Evolutionary conservation across 1,139 yeast genomes (phyloP).

Genomic region (Magnusiomyces magnusii): DNA sequence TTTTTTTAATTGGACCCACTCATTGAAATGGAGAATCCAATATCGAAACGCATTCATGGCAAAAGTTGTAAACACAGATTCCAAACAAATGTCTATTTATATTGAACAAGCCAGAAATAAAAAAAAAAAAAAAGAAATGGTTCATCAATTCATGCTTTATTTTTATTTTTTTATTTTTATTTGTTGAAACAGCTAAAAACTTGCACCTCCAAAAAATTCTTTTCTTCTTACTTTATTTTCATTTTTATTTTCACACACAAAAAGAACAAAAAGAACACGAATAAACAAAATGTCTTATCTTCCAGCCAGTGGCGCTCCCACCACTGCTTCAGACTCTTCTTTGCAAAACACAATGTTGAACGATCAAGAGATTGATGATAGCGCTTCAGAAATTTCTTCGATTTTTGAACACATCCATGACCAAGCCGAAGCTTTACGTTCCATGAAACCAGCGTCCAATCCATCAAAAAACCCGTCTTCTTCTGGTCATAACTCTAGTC

Average conservation of each 20-base stretch:
- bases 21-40: no score
- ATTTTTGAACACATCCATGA: background rate
- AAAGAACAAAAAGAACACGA: background rate
- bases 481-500: background rate
- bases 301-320: background rate
- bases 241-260: no score
- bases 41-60: no score
- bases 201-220: background rate
- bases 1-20: no score
- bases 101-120: no score
- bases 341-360: background rate
- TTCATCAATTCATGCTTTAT: background rate
- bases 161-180: background rate
- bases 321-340: background rate
- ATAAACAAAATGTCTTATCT: background rate
- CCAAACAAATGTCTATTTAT: no score
- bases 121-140: no score
- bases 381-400: background rate
- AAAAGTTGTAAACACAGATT: no score
- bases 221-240: no score
- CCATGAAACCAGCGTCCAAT: background rate
- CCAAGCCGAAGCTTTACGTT: background rate
- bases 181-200: background rate
- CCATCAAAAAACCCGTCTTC: background rate
- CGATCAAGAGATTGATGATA: background rate